Percentiles rank a stretch among this genome's conserved stretches.
Conservation (phyloP, 352 stramenopile species). For the Globisporangium iwayamae region DNA sequence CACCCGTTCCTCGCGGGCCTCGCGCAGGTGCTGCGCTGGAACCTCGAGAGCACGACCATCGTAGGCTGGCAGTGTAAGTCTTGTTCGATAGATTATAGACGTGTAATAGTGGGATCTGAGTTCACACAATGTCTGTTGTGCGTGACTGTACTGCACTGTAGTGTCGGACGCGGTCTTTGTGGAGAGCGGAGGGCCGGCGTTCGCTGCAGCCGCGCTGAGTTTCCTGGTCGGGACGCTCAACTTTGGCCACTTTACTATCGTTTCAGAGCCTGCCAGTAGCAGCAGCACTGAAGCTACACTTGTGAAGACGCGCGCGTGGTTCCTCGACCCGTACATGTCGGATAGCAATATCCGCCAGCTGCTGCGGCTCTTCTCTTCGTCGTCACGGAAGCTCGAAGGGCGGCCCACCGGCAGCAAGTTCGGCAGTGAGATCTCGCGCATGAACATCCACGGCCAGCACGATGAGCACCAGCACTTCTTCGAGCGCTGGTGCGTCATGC, state of each 20-base stretch:
- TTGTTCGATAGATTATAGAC: background rate
- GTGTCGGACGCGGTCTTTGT: conserved; percentile 74
- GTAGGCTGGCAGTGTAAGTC: conserved; percentile 65
- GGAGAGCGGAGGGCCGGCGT: conserved; percentile 56
- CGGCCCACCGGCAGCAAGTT: conserved; percentile 43
- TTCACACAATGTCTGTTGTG: background rate
- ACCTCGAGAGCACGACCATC: conserved; percentile 57
- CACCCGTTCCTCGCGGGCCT: conserved; percentile 73
- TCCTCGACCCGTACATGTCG: conserved; percentile 72
- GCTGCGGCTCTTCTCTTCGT: conserved; percentile 32
- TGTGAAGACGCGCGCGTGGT: conserved; percentile 50
- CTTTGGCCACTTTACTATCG: conserved; percentile 40
- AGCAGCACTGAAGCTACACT: background rate
- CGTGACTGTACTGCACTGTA: conserved; percentile 10
- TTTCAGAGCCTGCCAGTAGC: conserved; percentile 9
- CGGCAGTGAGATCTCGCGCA: conserved; percentile 38
- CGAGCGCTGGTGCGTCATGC: conserved; percentile 65
- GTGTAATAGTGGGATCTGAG: background rate
- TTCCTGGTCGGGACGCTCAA: conserved; percentile 57
- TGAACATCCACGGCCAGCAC: conserved; percentile 52
- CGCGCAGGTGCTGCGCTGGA: conserved; percentile 49
- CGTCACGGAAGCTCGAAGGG: conserved; percentile 35
- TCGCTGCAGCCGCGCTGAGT: conserved; percentile 43
- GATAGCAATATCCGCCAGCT: conserved; percentile 58
- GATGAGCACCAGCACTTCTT: conserved; percentile 65